A percentile compares a stretch with the other conserved stretches of the same genome.
These are phyloP conservation scores for Albugo candida DNA, from an alignment of 352 stramenopile species.

Conservation along the genomic window DNA sequence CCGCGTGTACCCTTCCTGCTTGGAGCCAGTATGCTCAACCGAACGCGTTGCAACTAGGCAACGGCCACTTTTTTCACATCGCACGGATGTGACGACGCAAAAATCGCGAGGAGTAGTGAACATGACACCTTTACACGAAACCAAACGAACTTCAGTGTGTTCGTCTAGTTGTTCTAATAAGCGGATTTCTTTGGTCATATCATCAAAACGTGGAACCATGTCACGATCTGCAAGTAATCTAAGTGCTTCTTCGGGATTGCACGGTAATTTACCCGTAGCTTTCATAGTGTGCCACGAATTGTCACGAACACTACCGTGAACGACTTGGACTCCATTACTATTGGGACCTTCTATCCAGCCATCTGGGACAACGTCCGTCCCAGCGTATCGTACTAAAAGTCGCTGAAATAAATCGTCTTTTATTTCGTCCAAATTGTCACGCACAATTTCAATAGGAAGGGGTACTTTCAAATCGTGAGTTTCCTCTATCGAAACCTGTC, in stretches of 20 bases:
- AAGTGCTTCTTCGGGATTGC: slow-evolving; percentile 29
- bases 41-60: slow-evolving; percentile 52
- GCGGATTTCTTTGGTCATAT: slow-evolving; percentile 58
- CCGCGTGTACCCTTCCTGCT: slow-evolving; percentile 16
- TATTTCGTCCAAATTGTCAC: slow-evolving; percentile 24
- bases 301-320: slow-evolving; percentile 31
- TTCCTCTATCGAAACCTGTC: neutral
- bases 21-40: slow-evolving; percentile 27
- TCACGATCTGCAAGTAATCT: slow-evolving; percentile 25
- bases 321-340: slow-evolving; percentile 50
- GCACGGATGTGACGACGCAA: slow-evolving; percentile 36
- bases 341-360: slow-evolving; percentile 43
- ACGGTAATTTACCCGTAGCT: slow-evolving; percentile 33
- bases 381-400: slow-evolving; percentile 31
- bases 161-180: slow-evolving; percentile 40
- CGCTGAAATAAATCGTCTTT: slow-evolving; percentile 33
- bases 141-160: slow-evolving; percentile 35
- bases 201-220: slow-evolving; percentile 56
- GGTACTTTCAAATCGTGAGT: slow-evolving; percentile 19
- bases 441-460: slow-evolving; percentile 24
- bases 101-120: slow-evolving; percentile 60
- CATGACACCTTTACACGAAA: slow-evolving; percentile 48
- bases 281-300: slow-evolving; percentile 59
- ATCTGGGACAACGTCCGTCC: slow-evolving; percentile 32
- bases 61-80: slow-evolving; percentile 23